Evolutionary conservation across 805 yeast genomes (phyloP).

Genomic region (Ogataea kodamae): DNA sequence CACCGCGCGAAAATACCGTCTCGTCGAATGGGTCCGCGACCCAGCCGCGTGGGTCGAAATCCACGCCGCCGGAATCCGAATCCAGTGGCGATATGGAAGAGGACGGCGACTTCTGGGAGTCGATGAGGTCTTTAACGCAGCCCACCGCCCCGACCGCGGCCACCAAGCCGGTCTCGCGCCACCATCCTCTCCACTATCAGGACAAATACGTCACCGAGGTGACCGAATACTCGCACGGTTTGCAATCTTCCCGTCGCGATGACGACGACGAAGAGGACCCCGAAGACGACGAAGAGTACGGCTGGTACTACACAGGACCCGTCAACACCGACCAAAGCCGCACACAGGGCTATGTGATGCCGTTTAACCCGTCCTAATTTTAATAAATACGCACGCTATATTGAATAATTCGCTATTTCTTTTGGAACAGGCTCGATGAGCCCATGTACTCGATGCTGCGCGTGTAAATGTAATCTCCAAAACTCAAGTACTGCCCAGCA

Average conservation of each 20-base stretch:
- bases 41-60: slow-evolving; percentile 16
- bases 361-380: slow-evolving; percentile 31
- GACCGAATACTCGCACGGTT: slow-evolving; percentile 10
- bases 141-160: slow-evolving; percentile 28
- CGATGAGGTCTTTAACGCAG: slow-evolving; percentile 55
- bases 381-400: slow-evolving; percentile 1
- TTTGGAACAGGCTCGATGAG: slow-evolving; percentile 66
- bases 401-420: slow-evolving; percentile 40
- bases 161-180: slow-evolving; percentile 47
- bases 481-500: slow-evolving; percentile 62
- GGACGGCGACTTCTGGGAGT: slow-evolving; percentile 70
- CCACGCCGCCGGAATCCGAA: slow-evolving; percentile 26
- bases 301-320: slow-evolving; percentile 33
- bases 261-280: slow-evolving; percentile 33
- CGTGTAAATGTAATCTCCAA: slow-evolving; percentile 85
- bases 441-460: slow-evolving; percentile 65
- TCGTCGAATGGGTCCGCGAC: slow-evolving; percentile 22
- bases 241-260: slow-evolving; percentile 9
- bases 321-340: slow-evolving; percentile 12
- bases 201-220: slow-evolving; percentile 13
- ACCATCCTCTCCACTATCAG: slow-evolving; percentile 48
- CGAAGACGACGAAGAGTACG: slow-evolving; percentile 33
- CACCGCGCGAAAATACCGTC: slow-evolving; percentile 37
- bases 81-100: slow-evolving; percentile 51
- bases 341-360: slow-evolving; percentile 25